phyloP scores from a whole-genome alignment of 2,329 filamentous ascomycete genomes.

The Conoideocrella luteorostrata region DNA sequence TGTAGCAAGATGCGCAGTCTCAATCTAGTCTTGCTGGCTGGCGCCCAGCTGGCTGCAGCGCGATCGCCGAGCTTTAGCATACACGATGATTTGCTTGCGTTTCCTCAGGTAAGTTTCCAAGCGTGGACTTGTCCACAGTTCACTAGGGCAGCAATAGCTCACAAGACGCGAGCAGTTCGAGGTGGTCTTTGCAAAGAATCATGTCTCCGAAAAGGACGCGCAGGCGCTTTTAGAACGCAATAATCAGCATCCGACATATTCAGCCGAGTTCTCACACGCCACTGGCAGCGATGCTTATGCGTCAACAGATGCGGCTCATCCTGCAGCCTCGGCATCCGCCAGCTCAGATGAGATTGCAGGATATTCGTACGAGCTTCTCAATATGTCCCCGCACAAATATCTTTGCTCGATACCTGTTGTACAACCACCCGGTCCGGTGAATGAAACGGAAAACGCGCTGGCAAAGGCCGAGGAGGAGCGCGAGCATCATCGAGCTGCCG shows the following conservation, averaged over 20 bases:
- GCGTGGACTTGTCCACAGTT: background rate
- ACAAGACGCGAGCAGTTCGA: conserved; percentile 56
- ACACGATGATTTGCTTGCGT: conserved; percentile 79
- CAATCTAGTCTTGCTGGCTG: conserved; percentile 37
- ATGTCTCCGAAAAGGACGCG: conserved; percentile 66
- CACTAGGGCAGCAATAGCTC: background rate
- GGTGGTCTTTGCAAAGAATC: conserved; percentile 66
- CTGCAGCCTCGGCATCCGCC: conserved; percentile 16
- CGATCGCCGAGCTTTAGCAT: conserved; percentile 66
- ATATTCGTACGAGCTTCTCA: conserved; percentile 63
- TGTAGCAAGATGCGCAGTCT: conserved; percentile 44
- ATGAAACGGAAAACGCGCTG: conserved; percentile 60
- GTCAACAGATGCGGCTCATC: background rate
- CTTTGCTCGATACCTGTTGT: conserved; percentile 80
- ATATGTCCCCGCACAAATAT: conserved; percentile 62
- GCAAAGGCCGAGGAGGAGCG: conserved; percentile 70
- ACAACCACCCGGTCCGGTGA: conserved; percentile 47
- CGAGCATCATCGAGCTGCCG: conserved; percentile 70
- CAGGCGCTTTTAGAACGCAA: conserved; percentile 48
- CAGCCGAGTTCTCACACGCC: conserved; percentile 33
- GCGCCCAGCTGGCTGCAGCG: conserved; percentile 39
- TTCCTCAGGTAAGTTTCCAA: conserved; percentile 62
- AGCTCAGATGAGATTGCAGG: conserved; percentile 23
- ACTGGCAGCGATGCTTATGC: conserved; percentile 25
- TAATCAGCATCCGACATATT: conserved; percentile 29